Evolutionary conservation across 2,329 filamentous ascomycete genomes (phyloP).

Genomic region (Paecilomyces dactylethromorphus): DNA sequence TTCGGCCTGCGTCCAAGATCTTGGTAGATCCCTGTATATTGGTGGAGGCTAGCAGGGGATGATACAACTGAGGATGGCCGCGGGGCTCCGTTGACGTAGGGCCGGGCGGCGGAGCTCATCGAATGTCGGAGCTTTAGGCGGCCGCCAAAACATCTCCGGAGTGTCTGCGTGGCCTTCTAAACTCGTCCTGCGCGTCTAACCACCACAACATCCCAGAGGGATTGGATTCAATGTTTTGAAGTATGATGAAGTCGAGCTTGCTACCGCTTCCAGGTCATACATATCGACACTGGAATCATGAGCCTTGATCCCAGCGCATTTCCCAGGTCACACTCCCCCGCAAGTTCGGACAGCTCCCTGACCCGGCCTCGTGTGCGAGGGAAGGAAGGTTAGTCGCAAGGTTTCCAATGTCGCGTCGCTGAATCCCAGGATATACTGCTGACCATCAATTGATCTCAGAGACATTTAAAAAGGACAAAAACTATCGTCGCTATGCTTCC

Average conservation of each 20-base stretch:
- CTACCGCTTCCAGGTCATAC: conserved; percentile 13
- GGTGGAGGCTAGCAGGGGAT: conserved; percentile 5
- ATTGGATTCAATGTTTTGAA: conserved; percentile 19
- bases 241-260: conserved; percentile 27
- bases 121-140: conserved; percentile 6
- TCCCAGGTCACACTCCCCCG: conserved; percentile 56
- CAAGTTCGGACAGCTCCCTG: conserved; percentile 76
- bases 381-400: conserved; percentile 59
- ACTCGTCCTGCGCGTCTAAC: conserved; percentile 10
- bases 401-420: background rate
- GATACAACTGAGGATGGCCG: conserved; percentile 3
- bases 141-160: conserved; percentile 8
- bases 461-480: conserved; percentile 51
- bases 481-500: conserved; percentile 80
- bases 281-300: conserved; percentile 30
- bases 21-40: background rate
- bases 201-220: conserved; percentile 1
- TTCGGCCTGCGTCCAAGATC: background rate
- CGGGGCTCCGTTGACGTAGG: conserved; percentile 6
- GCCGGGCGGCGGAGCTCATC: conserved; percentile 1
- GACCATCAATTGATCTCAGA: conserved; percentile 15
- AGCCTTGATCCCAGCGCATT: conserved; percentile 36
- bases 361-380: conserved; percentile 72
- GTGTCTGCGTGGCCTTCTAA: conserved; percentile 16
- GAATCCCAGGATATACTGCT: background rate